phyloP scores from a whole-genome alignment of 331 rosid genomes.

The Dryas integrifolia region DNA sequence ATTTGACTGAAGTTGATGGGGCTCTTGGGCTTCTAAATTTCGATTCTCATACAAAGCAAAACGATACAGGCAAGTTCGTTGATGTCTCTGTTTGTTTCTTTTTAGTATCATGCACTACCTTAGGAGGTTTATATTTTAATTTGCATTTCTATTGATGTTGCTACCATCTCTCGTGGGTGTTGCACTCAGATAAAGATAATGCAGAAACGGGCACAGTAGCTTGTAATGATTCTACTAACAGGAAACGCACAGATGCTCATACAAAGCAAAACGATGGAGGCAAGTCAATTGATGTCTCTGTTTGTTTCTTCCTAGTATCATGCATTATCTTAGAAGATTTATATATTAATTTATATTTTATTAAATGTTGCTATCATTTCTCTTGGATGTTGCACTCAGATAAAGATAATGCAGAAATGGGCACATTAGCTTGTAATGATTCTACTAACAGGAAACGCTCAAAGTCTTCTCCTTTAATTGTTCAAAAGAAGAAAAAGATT shows the following conservation, averaged over 20 bases:
- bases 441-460: constrained; percentile 39
- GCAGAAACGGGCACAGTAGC: constrained; percentile 22
- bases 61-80: constrained; percentile 51
- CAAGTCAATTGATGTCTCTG: constrained; percentile 30
- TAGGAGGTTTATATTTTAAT: constrained; percentile 6
- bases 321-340: not conserved
- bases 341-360: constrained; percentile 2
- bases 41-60: constrained; percentile 43
- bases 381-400: constrained; percentile 37
- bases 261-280: constrained; percentile 51
- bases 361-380: constrained; percentile 8
- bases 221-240: constrained; percentile 28
- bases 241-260: constrained; percentile 39
- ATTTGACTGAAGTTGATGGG: constrained; percentile 58
- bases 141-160: not conserved
- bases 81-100: constrained; percentile 15
- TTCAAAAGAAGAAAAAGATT: constrained; percentile 49
- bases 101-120: constrained; percentile 8
- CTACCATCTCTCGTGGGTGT: constrained; percentile 25
- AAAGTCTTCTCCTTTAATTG: constrained; percentile 19
- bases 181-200: constrained; percentile 40
- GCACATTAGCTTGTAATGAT: constrained; percentile 23
- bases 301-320: constrained; percentile 14
- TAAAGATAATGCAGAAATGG: constrained; percentile 32
- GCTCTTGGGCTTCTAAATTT: constrained; percentile 42